Evolutionary conservation across 1,284 basidiomycete genomes (phyloP).

Genomic region (Trichosporon sp.): DNA sequence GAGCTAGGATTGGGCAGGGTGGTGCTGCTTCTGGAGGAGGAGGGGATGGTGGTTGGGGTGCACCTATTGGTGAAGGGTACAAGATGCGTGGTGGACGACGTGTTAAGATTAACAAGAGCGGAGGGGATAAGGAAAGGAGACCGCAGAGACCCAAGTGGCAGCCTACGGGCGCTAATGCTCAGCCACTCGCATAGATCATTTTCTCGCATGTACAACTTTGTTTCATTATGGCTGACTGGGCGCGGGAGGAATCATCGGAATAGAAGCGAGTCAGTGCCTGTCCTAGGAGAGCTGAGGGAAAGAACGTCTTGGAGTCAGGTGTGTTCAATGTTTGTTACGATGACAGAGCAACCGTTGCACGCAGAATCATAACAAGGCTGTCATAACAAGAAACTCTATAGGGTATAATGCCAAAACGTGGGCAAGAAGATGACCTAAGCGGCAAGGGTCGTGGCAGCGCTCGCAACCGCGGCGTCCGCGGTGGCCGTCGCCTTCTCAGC

Average conservation of each 20-base stretch:
- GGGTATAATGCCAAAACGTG: background rate
- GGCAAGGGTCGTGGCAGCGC: background rate
- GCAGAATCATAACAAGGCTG: no score
- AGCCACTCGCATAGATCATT: slow-evolving; percentile 27
- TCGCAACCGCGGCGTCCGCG: background rate
- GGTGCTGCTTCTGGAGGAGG: no score
- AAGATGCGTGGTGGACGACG: slow-evolving; percentile 36
- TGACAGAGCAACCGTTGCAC: no score
- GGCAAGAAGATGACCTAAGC: background rate
- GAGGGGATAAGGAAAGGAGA: slow-evolving; percentile 10
- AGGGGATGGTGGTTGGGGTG: slow-evolving; percentile 3
- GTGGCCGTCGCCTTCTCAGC: background rate
- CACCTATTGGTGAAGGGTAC: slow-evolving; percentile 14
- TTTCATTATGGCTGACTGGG: background rate
- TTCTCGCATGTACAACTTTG: background rate
- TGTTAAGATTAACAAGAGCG: slow-evolving; percentile 20
- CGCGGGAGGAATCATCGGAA: background rate
- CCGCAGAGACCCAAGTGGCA: slow-evolving; percentile 32
- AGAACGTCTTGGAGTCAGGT: no score
- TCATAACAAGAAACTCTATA: background rate
- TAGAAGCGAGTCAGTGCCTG: no score
- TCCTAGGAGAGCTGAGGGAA: no score
- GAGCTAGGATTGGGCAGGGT: background rate
- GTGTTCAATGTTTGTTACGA: no score
- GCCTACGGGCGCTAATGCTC: slow-evolving; percentile 46